Base-by-base conservation (phyloP, 2,329 filamentous ascomycete species). In the Curvularia hawaiiensis region DNA sequence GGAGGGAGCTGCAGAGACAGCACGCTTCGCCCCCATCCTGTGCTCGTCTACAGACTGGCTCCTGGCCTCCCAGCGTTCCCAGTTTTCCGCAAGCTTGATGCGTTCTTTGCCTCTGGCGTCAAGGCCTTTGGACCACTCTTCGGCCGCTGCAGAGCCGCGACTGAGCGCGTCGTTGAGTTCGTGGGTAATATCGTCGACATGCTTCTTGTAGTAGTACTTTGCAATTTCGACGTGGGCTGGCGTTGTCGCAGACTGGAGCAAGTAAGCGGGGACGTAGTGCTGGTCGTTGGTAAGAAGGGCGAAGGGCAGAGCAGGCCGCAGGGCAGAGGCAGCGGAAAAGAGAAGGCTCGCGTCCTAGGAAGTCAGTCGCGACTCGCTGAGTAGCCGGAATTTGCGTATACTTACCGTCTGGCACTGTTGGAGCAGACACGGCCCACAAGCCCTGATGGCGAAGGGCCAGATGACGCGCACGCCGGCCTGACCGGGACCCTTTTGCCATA, bases 81-180 rank as follows among this genome's bases (percentile, higher is more conserved):
- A 94, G 49, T 89, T 85, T 28, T 85, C 82, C 30, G 85, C 82
- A 70, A 90, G 86, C 11, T 79, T 81, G 64, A 86, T 83, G 48
- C 81, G 77, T 57, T 85, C 81, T 65, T 84, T 85, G 10, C 90
- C 89, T 56, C 85, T 82, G 28, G 78, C 79, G 43, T 87, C 84
- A 3, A 95, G 82, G 10, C 90, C 90, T 75, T 93, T 93, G 30
- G 87, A 80, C 90, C 91, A 95, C 73, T 93, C 90, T 64, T 91
- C 88, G 4, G 84, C 83, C 11, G 88, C 85, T 41, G 88, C 87
- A 44, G 82, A 67, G n/a, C 90, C 89, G 64, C 91, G 82, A n/a
- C 79, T 76, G 65, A 85, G 85, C 52, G 88, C 89, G 5, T 85
- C 79, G 43, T 84, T 78, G 63, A 91, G 86, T 67, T 91, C 86